Conservation (phyloP, 2,329 filamentous ascomycete genomes). For the Onygenales sp. region DNA sequence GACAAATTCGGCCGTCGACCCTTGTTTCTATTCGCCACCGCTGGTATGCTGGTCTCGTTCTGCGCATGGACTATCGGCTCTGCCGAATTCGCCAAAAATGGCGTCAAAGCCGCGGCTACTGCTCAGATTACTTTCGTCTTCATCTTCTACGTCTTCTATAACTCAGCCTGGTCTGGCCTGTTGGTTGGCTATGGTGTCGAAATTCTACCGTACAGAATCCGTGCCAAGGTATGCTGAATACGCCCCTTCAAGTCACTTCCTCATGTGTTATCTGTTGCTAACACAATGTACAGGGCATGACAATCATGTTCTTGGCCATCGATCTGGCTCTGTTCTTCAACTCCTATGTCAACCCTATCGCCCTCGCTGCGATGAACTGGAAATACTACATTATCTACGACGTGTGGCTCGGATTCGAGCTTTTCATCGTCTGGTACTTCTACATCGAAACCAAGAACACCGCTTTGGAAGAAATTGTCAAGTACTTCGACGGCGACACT, state of each 20-base stretch:
- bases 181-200: conserved; percentile 36
- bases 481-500: conserved; percentile 18
- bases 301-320: conserved; percentile 26
- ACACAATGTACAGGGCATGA: conserved; percentile 11
- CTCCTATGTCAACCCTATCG: conserved; percentile 25
- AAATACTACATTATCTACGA: conserved; percentile 32
- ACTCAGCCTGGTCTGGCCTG: conserved; percentile 28
- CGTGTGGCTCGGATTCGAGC: conserved; percentile 22
- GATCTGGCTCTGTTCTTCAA: conserved; percentile 27
- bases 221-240: conserved; percentile 26
- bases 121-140: conserved; percentile 36
- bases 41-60: conserved; percentile 37
- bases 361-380: conserved; percentile 23
- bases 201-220: conserved; percentile 41
- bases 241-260: neutral
- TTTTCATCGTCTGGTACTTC: conserved; percentile 26
- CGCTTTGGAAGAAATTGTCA: conserved; percentile 29
- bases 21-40: conserved; percentile 34
- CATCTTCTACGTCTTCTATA: conserved; percentile 34
- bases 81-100: conserved; percentile 21
- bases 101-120: conserved; percentile 22
- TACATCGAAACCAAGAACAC: conserved; percentile 26
- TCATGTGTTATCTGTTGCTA: neutral
- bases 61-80: conserved; percentile 32
- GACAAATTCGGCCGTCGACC: conserved; percentile 34